These are phyloP conservation scores for Arachis stenosperma DNA, from an alignment of 306 rosid genomes.

Conservation along the genomic window DNA sequence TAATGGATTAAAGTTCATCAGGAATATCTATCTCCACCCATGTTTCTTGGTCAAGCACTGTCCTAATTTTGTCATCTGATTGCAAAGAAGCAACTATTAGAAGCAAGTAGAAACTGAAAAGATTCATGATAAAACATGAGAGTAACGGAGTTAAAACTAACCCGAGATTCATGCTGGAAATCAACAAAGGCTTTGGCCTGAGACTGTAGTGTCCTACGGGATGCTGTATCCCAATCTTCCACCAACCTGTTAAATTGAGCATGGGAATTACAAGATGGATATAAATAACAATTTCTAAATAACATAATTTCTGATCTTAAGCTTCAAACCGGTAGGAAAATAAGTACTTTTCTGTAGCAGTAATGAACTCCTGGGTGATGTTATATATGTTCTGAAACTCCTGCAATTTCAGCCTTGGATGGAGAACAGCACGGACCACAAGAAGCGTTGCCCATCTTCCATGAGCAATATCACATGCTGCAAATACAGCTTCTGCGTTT, in stretches of 20 bases:
- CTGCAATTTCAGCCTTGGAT: conserved; percentile 93
- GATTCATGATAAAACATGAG: conserved; percentile 17
- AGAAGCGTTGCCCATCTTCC: conserved; percentile 99
- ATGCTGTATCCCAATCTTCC: conserved; percentile 99
- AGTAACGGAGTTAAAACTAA: conserved; percentile 46
- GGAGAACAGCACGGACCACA: conserved; percentile 93
- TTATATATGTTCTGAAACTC: conserved; percentile 82
- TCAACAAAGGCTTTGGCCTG: conserved; percentile 98
- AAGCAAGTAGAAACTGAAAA: not conserved
- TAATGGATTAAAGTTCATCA: conserved; percentile 91
- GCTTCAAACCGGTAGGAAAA: conserved; percentile 29
- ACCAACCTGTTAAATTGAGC: conserved; percentile 74
- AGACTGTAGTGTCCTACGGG: conserved; percentile 94
- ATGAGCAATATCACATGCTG: conserved; percentile 99
- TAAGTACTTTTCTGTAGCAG: conserved; percentile 82
- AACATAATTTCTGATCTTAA: conserved; percentile 19
- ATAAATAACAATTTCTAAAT: conserved; percentile 4
- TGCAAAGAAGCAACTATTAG: conserved; percentile 43
- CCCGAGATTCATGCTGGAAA: conserved; percentile 98
- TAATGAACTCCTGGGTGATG: conserved; percentile 90
- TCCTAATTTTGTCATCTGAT: conserved; percentile 89
- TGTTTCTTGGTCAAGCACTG: conserved; percentile 97
- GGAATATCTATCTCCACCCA: conserved; percentile 99
- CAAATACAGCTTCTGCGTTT: conserved; percentile 99
- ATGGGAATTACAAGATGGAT: conserved; percentile 42